Evolutionary conservation across 305 asterid species (phyloP).

Genomic region (Striga hermonthica): DNA sequence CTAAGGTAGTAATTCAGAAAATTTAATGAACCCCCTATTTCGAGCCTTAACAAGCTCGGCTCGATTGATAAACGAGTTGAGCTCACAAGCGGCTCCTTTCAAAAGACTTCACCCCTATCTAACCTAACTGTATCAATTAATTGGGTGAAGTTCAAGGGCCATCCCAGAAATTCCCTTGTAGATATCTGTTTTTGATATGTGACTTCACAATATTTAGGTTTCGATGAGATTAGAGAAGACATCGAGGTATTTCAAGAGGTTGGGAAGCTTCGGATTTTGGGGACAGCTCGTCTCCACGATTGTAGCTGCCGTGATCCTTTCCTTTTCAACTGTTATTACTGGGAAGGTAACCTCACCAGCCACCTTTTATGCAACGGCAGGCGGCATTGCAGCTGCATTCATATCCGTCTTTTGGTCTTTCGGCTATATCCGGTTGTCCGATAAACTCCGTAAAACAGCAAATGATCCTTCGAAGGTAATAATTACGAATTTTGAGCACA

Average conservation of each 20-base stretch:
- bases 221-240: conserved; percentile 81
- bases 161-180: neutral
- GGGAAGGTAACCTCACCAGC: conserved; percentile 87
- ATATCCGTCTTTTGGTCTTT: conserved; percentile 95
- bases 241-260: conserved; percentile 79
- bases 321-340: conserved; percentile 69
- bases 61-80: too few relatives aligned
- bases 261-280: conserved; percentile 98
- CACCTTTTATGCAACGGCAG: conserved; percentile 91
- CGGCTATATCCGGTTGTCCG: conserved; percentile 80
- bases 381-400: conserved; percentile 90
- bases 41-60: too few relatives aligned
- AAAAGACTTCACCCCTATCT: neutral
- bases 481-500: neutral
- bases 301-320: conserved; percentile 85
- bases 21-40: too few relatives aligned
- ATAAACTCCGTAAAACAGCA: conserved; percentile 73
- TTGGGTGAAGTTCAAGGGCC: neutral
- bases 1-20: too few relatives aligned
- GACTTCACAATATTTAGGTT: conserved; percentile 46
- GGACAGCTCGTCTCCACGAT: conserved; percentile 81
- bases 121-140: neutral
- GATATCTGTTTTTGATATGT: neutral
- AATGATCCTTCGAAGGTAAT: conserved; percentile 90
- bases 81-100: too few relatives aligned